Base-by-base conservation (phyloP, 768 basidiomycete species). In the Ephemerocybe angulata region DNA sequence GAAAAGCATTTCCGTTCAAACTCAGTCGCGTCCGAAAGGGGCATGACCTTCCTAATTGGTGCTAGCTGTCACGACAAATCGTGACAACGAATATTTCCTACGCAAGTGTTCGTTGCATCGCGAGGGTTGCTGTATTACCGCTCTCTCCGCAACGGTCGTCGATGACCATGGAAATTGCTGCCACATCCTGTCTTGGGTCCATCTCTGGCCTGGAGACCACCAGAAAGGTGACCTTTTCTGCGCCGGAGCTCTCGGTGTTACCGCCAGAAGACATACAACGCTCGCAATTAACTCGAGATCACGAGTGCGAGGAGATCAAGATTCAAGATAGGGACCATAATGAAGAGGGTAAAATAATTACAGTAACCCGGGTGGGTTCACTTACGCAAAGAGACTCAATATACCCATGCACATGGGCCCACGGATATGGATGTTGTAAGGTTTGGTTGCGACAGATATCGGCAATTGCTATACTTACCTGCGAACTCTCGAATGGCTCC, bases 391-490 rank as follows among this genome's bases (percentile, higher is more conserved):
- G 40, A 43, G 44, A 51, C 35, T 51, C 55, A 56, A 56, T 56
- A 43, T 56, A 56, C 29, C 50, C 54, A 41, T 50, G 50, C 55
- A 33, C 29, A 48, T 37, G 54, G 31, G n/a, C 22, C 54, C 29
- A 29, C 50, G 55, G 61, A 57, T 64, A 63, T 67, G 66, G 68
- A 64, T 65, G 67, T 62, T 69, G 65, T 62, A 63, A 57, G 50
- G 55, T 59, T 57, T 60, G 55, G 58, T 65, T 65, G 60, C 63
- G 64, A 66, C 62, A 67, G 62, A 67, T 68, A 67, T 63, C 67
- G 69, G 69, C 64, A 62, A 70, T 66, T 61, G 65, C 65, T 64
- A 66, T 62, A 63, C 65, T 64, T 62, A 63, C 65, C 61, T 65
- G 63, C 61, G 63, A 63, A 60, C 59, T n/a, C 56, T 58, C 57